Evolutionary conservation across 768 basidiomycete genomes (phyloP), one percentile per base, ranked within the genome.

Genomic region (Boletellus ananiceps): DNA sequence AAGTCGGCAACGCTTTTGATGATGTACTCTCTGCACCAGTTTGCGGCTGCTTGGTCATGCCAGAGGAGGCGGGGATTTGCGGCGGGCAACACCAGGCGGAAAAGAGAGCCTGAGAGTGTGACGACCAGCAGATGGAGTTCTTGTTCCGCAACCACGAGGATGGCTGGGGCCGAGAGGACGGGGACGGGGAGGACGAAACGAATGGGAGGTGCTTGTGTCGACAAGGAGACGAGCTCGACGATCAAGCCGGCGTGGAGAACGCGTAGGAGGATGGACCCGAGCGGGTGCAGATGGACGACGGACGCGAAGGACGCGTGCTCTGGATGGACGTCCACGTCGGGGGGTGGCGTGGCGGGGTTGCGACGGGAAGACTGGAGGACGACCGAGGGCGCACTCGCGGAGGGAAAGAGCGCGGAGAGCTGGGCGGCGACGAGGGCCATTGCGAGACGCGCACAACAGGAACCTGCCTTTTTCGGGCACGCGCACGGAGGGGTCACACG

Each of bases 181-280:
- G 77, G 61, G 9, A 86, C 80, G 33, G 89, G 88, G 57, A 91
- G 89, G 55, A 87, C 74, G 63, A 93, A 81, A 49, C 88, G 82
- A 54, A 92, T 76, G 15, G 89, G 82, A 29, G 77, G 72, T 2
- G 83, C 71, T 55, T 80, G 71, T 1, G 77, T 75, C 5, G 86
- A 80, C 39, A 91, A 71, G n/a, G 89, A 88, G 33, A 83, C 62
- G 40, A 94, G 78, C 60, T 93, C 88, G 37, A 91, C 67, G 43
- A 90, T 83, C 54, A 82, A 68, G 21, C 84, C 85, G 39, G 78
- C 81, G 53, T 92, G 84, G 46, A 92, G 73, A 40, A 90, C 76
- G 51, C 92, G 84, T 40, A 84, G 67, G 44, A 92, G 76, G 46
- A 93, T 74, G 42, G 84, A 76, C 14, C 86, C 86, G 3, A 83